phyloP scores from a whole-genome alignment of 176 grass and related monocot genomes.

The Miscanthus lutarioriparius region DNA sequence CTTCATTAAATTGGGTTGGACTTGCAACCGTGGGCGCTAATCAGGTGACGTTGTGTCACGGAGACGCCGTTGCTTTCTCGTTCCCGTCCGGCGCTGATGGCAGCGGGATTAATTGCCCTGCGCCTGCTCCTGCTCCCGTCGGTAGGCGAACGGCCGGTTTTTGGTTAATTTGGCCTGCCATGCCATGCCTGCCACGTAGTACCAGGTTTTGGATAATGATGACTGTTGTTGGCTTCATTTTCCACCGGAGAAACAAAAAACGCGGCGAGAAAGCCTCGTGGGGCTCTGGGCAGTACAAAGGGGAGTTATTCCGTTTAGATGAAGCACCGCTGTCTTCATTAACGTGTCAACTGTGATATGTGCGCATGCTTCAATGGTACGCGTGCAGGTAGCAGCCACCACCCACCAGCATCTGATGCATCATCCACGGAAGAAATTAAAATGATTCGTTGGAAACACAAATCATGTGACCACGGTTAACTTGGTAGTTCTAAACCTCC shows the following conservation, averaged over 20 bases:
- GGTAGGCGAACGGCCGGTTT: not conserved
- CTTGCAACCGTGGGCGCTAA: conserved; percentile 46
- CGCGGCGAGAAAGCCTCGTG: too few species aligned
- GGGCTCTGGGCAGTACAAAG: not conserved
- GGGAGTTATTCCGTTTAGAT: not conserved
- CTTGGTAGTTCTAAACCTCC: too few species aligned
- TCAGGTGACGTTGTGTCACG: conserved; percentile 40
- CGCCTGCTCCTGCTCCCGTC: not conserved
- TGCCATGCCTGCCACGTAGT: too few species aligned
- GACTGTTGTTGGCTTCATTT: too few species aligned
- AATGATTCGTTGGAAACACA: not conserved
- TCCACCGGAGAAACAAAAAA: too few species aligned
- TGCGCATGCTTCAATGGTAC: not conserved
- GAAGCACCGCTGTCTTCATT: not conserved
- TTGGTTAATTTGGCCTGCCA: not conserved
- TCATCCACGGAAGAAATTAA: not conserved
- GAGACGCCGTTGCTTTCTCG: conserved; percentile 6
- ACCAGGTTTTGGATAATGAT: too few species aligned
- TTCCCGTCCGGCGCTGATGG: not conserved
- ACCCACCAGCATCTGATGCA: not conserved
- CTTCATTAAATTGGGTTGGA: conserved; percentile 12
- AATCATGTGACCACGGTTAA: not conserved
- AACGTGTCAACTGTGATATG: not conserved
- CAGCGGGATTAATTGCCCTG: conserved; percentile 13
- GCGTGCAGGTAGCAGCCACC: not conserved